Evolutionary conservation across 805 yeast genomes (phyloP).

Genomic region (Nakazawaea populi): DNA sequence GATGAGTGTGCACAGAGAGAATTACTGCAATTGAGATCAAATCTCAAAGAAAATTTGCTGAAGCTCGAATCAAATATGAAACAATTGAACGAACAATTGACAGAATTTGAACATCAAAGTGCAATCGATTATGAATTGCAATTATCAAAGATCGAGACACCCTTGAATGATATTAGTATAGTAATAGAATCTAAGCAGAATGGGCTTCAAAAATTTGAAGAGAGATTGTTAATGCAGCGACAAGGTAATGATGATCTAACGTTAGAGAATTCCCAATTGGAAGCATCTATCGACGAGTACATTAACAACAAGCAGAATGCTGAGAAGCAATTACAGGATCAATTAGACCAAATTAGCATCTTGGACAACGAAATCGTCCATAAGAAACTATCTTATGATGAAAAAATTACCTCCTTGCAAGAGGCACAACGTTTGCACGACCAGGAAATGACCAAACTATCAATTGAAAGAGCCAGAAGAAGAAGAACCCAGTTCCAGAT

Average conservation of each 20-base stretch:
- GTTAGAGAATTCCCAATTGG: neutral
- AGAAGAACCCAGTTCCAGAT: conserved; percentile 5
- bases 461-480: conserved; percentile 1
- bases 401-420: neutral
- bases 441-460: neutral
- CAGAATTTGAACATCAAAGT: neutral
- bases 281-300: neutral
- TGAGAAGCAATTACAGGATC: neutral
- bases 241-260: neutral
- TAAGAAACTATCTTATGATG: neutral
- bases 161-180: neutral
- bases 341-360: neutral
- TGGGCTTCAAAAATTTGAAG: neutral
- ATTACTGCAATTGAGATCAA: neutral
- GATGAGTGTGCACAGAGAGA: neutral
- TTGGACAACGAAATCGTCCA: neutral
- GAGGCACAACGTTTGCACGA: neutral
- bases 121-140: neutral
- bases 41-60: neutral
- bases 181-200: neutral
- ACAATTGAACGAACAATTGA: neutral
- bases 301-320: neutral
- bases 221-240: neutral
- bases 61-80: neutral
- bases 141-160: neutral